Evolutionary conservation across 352 stramenopile genomes (phyloP), one percentile per base, ranked within the genome.

Genomic region (Phytophthora pseudosyringae): DNA sequence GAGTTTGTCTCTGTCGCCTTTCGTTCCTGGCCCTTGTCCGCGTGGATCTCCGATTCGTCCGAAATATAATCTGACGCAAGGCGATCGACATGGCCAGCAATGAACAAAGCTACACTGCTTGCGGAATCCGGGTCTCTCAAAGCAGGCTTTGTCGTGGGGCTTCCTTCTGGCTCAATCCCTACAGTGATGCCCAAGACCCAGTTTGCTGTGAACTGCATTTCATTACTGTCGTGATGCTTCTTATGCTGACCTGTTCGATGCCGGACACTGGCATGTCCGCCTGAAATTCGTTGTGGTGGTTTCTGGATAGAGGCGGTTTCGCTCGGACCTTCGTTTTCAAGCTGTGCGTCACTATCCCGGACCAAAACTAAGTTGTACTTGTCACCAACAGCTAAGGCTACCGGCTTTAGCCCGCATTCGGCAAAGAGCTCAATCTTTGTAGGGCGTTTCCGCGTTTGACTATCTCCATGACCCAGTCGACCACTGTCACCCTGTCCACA

Each of bases 281-380:
- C 18, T 31, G 21, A 29, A 7, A 40, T 15, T 52, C 11, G 38
- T 3, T 54, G 38, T 33, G 6, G 11, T 56, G 47, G 0, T 16
- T 70, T 60, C 9, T 41, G 47, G 10, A 51, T 38, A 49, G n/a
- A 49, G 7, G 26, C 10, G 32, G 5, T 3, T 7, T 54, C 41
- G 3, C 9, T 56, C 11, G 44, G 15, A 38, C 4, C 13, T 21
- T 62, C 26, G 39, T 44, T 6, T 25, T 64, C 67, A 16, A 32
- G 39, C 35, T 63, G 44, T 32, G n/a, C 28, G 8, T 75, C 64
- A n/a, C 18, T 47, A 35, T 89, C 69, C 35, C 77, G 78, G 0
- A 90, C 86, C 13, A 95, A 59, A 36, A 95, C 68, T 7, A 95
- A 70, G 31, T 94, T 95, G 49, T 95, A 95, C 61, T 95, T 95